Evolutionary conservation across 257 asterid species (phyloP), one percentile per base, ranked within the genome.

Genomic region (Solanum bulbocastanum): DNA sequence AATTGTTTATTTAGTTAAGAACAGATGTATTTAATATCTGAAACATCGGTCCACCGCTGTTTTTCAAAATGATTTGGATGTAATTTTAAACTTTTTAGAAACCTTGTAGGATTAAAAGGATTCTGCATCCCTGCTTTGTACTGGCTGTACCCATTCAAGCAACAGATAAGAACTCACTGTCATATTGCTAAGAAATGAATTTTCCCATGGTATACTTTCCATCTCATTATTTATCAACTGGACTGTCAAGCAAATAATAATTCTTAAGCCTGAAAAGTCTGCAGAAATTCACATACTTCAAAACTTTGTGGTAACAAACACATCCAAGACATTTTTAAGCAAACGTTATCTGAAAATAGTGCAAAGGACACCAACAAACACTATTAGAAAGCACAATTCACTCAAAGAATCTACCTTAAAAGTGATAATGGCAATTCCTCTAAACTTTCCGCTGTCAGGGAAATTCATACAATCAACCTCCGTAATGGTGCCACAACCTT

Each of bases 381-480:
- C 65, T 56, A 56, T 20, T 56, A 56, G 65, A 20, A 56, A 56
- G 65, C 65, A 66, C 81, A 25, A 39, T 36, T 44, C 84, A 79
- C 85, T 72, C 58, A 49, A 87, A 83, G 74, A 88, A 89, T 84
- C 15, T 91, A 97, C 99, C 98, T 93, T 96, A 91, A 94, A 96
- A 91, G 92, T 93, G 90, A 97, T 92, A 20, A 97, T 95, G 88
- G 98, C 99, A 46, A 97, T 96, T 88, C 99, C 99, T 92, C 99
- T 92, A 92, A 97, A 97, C 92, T 96, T 97, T 90, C 98, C 97
- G 60, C 93, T 97, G 90, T 96, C 99, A 12, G 98, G 94, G 88
- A 97, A 97, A 22, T 87, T 89, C 98, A 96, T 92, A 91, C 99
- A 97, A 92, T 96, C 99, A 88, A 96, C 84, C 84, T 85, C 91